Evolutionary conservation across 2,329 filamentous ascomycete species (phyloP).

Genomic region (Arthrobotrys iridis): DNA sequence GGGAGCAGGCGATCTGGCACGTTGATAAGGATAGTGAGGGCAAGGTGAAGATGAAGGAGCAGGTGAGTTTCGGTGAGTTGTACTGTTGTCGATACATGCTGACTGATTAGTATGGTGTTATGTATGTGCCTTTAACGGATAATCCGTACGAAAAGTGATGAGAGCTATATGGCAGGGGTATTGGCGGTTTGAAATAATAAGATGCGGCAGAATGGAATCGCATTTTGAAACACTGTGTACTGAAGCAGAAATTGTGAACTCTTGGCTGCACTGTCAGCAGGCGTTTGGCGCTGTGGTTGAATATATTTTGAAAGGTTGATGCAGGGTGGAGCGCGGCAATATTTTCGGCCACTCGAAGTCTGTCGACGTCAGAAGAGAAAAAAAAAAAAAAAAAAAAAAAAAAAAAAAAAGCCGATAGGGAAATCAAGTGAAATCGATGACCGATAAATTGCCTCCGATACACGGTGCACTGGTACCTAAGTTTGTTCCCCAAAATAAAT

Average conservation of each 20-base stretch:
- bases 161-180: neutral
- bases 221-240: no score
- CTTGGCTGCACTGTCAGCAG: no score
- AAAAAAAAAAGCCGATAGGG: neutral
- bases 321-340: neutral
- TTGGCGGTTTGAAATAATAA: neutral
- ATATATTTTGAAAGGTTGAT: neutral
- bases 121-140: constrained; percentile 81
- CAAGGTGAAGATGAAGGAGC: constrained; percentile 68
- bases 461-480: neutral
- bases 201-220: neutral
- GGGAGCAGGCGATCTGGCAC: constrained; percentile 74
- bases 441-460: neutral
- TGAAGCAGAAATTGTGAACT: no score
- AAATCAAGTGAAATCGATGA: neutral
- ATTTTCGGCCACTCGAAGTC: neutral
- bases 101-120: constrained; percentile 71
- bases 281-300: neutral
- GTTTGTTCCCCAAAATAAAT: neutral
- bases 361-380: constrained; percentile 1
- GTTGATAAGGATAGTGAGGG: constrained; percentile 77
- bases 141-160: constrained; percentile 64
- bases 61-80: constrained; percentile 55
- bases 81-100: constrained; percentile 1
- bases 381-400: neutral